These are phyloP conservation scores for Zymoseptoria passerinii DNA, from an alignment of 2,329 filamentous ascomycete genomes.

Conservation along the genomic window DNA sequence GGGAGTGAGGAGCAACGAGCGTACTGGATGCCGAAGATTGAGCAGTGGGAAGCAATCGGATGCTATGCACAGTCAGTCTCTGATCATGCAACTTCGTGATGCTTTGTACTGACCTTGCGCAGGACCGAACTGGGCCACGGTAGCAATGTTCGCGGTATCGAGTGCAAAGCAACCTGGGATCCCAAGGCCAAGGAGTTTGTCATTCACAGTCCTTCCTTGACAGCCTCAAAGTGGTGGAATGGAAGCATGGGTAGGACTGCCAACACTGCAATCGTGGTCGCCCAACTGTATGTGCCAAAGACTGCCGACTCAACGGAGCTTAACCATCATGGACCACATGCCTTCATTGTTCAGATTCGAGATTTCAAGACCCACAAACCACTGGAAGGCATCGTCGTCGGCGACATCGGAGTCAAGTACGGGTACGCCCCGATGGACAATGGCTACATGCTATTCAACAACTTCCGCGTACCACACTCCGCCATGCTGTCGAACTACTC, in stretches of 20 bases:
- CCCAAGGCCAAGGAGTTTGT: conserved; percentile 39
- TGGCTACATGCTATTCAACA: conserved; percentile 46
- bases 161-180: conserved; percentile 43
- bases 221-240: conserved; percentile 50
- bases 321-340: conserved; percentile 43
- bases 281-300: conserved; percentile 42
- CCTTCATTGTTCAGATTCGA: conserved; percentile 46
- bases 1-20: conserved; percentile 40
- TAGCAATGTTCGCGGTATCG: conserved; percentile 45
- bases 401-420: conserved; percentile 50
- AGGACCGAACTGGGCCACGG: conserved; percentile 45
- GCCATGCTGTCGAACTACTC: conserved; percentile 45
- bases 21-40: conserved; percentile 44
- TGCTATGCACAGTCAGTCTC: conserved; percentile 39
- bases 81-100: neutral
- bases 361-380: conserved; percentile 42
- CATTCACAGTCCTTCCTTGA: conserved; percentile 45
- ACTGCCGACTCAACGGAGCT: conserved; percentile 25
- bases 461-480: conserved; percentile 40
- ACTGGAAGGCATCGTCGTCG: conserved; percentile 42
- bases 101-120: neutral
- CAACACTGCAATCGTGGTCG: conserved; percentile 48
- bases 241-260: conserved; percentile 46
- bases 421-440: conserved; percentile 47
- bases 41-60: conserved; percentile 44